Evolutionary conservation across 164 flowering plant species (phyloP).

Genomic region (Vitis labrusca): DNA sequence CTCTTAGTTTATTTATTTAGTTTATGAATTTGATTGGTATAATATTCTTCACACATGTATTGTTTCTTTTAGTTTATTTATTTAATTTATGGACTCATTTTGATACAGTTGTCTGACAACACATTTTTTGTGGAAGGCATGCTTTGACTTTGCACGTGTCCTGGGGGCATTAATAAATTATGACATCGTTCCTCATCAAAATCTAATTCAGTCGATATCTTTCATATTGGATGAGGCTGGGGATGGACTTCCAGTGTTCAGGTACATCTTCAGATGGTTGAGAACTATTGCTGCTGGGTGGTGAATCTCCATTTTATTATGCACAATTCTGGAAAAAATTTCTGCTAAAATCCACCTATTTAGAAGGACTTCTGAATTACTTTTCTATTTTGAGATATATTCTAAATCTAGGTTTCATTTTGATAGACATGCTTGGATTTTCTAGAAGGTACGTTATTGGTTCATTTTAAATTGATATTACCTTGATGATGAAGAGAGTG

Average conservation of each 20-base stretch:
- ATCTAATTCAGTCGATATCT: slow-evolving; percentile 57
- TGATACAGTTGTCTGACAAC: slow-evolving; percentile 26
- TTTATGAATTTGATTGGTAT: too few relatives aligned
- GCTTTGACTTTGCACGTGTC: slow-evolving; percentile 84
- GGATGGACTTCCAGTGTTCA: slow-evolving; percentile 53
- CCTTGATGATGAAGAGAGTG: neutral
- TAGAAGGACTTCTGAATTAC: too few relatives aligned
- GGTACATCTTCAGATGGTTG: slow-evolving; percentile 41
- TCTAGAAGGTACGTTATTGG: neutral
- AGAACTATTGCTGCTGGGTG: neutral
- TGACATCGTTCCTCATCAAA: slow-evolving; percentile 71
- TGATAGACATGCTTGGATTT: neutral
- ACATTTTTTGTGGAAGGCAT: slow-evolving; percentile 63
- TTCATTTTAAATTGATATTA: neutral
- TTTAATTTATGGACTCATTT: slow-evolving; percentile 4
- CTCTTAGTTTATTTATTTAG: slow-evolving; percentile 4
- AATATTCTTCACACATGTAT: too few relatives aligned
- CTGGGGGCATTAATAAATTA: slow-evolving; percentile 47
- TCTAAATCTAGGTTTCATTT: too few relatives aligned
- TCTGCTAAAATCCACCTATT: too few relatives aligned
- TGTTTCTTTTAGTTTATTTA: slow-evolving; percentile 8
- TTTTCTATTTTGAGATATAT: too few relatives aligned
- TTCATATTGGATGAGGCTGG: slow-evolving; percentile 52
- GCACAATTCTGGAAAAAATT: too few relatives aligned
- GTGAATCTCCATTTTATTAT: neutral